phyloP scores from a whole-genome alignment of 176 grass and related monocot genomes.

The Alloteropsis semialata region DNA sequence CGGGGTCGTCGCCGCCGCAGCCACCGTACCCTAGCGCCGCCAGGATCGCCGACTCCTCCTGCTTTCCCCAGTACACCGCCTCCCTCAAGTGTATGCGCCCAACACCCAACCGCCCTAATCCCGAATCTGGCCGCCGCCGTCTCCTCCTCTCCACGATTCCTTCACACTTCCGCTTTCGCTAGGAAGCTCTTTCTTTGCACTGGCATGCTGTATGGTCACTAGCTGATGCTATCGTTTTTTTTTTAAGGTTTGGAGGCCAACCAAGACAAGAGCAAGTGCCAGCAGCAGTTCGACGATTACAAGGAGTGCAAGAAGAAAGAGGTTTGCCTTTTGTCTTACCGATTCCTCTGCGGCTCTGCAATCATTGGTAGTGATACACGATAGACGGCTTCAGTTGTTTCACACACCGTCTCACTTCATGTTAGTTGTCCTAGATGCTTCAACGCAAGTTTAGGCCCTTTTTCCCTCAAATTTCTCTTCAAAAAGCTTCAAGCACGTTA shows the following conservation, averaged over 20 bases:
- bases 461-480: background rate
- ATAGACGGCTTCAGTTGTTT: background rate
- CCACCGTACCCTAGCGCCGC: constrained; percentile 61
- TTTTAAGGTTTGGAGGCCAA: constrained; percentile 68
- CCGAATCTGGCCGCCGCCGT: background rate
- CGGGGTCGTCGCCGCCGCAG: constrained; percentile 24
- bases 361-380: background rate
- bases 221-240: background rate
- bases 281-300: constrained; percentile 82
- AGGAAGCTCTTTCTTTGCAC: too few species aligned
- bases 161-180: background rate
- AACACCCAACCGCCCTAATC: background rate
- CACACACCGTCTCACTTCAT: background rate
- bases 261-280: constrained; percentile 86
- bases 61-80: constrained; percentile 83
- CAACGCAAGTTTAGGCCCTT: background rate
- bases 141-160: background rate
- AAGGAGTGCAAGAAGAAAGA: constrained; percentile 98
- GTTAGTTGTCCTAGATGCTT: background rate
- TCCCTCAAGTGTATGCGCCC: constrained; percentile 73
- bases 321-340: constrained; percentile 26
- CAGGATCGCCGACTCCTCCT: constrained; percentile 67
- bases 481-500: background rate
- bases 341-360: background rate
- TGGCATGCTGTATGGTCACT: background rate